Evolutionary conservation across 2,329 filamentous ascomycete genomes (phyloP).

Genomic region (Aspergillus ochraceus): DNA sequence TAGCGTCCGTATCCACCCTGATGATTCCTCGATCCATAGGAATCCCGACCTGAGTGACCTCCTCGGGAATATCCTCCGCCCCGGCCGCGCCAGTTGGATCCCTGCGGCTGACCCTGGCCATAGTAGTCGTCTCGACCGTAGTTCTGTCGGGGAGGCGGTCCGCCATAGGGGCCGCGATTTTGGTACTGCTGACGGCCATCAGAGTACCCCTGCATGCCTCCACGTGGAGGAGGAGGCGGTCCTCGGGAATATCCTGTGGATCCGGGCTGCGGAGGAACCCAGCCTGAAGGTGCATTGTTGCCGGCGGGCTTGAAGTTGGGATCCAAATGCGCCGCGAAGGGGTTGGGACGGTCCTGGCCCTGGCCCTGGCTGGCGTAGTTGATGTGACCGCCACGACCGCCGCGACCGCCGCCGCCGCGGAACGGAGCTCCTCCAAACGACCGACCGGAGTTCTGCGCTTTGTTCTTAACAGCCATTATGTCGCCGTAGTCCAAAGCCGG

Average conservation of each 20-base stretch:
- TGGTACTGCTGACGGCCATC: conserved; percentile 20
- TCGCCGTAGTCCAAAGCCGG: conserved; percentile 74
- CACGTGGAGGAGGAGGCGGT: conserved; percentile 41
- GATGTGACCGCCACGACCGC: conserved; percentile 51
- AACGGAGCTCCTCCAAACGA: conserved; percentile 69
- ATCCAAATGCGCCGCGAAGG: conserved; percentile 50
- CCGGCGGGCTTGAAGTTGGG: conserved; percentile 41
- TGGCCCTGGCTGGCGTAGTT: conserved; percentile 48
- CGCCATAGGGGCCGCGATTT: conserved; percentile 23
- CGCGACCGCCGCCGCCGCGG: conserved; percentile 40
- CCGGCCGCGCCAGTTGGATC: conserved; percentile 12
- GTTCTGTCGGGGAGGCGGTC: conserved; percentile 15
- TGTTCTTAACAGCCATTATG: conserved; percentile 69
- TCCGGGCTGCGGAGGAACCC: conserved; percentile 33
- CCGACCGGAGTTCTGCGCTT: conserved; percentile 66
- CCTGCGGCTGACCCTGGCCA: not conserved
- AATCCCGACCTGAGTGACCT: conserved; percentile 27
- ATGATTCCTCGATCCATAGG: conserved; percentile 28
- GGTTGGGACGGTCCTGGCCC: conserved; percentile 39
- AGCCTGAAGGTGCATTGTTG: conserved; percentile 32
- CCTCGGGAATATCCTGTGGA: conserved; percentile 34
- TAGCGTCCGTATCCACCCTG: conserved; percentile 43
- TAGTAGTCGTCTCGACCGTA: conserved; percentile 23
- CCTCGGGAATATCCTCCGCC: conserved; percentile 26
- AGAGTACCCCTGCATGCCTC: conserved; percentile 26